These are phyloP conservation scores for Trichoderma simmonsii DNA, from an alignment of 2,329 filamentous ascomycete genomes.

Conservation along the genomic window DNA sequence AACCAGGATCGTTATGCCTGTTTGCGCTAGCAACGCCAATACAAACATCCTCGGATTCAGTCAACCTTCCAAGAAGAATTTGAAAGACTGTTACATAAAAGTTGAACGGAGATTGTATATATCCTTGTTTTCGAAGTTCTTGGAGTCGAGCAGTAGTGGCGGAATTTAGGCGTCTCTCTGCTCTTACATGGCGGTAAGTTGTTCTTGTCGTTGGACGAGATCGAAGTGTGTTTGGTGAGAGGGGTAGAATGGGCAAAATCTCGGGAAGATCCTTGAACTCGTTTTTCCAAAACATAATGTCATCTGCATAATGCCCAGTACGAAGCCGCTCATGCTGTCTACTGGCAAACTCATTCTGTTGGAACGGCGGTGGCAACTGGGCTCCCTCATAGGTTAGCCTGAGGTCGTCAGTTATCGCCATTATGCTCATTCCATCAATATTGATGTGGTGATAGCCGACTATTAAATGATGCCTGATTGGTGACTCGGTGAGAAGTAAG, in stretches of 20 bases:
- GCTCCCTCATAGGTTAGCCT: slow-evolving; percentile 39
- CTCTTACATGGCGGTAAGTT: neutral
- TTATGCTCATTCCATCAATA: slow-evolving; percentile 46
- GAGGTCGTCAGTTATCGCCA: slow-evolving; percentile 43
- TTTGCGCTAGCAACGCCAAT: slow-evolving; percentile 50
- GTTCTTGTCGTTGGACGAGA: neutral
- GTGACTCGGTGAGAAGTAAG: slow-evolving; percentile 32
- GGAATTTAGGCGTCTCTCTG: neutral
- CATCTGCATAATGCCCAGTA: slow-evolving; percentile 20
- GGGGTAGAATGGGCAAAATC: neutral
- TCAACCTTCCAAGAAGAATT: neutral
- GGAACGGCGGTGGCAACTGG: slow-evolving; percentile 23
- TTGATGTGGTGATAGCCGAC: slow-evolving; percentile 48
- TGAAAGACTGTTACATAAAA: neutral
- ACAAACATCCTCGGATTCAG: slow-evolving; percentile 34
- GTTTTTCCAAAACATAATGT: neutral
- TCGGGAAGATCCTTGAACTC: neutral
- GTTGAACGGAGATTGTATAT: neutral
- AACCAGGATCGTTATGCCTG: slow-evolving; percentile 33
- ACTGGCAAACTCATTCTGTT: slow-evolving; percentile 37
- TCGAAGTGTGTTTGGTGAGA: neutral
- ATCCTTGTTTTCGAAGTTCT: neutral
- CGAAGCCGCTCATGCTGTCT: slow-evolving; percentile 31
- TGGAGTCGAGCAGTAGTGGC: neutral
- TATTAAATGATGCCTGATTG: slow-evolving; percentile 38